Base-by-base conservation (phyloP, 1,284 basidiomycete genomes). In the Mycosarcoma mackinlayi region DNA sequence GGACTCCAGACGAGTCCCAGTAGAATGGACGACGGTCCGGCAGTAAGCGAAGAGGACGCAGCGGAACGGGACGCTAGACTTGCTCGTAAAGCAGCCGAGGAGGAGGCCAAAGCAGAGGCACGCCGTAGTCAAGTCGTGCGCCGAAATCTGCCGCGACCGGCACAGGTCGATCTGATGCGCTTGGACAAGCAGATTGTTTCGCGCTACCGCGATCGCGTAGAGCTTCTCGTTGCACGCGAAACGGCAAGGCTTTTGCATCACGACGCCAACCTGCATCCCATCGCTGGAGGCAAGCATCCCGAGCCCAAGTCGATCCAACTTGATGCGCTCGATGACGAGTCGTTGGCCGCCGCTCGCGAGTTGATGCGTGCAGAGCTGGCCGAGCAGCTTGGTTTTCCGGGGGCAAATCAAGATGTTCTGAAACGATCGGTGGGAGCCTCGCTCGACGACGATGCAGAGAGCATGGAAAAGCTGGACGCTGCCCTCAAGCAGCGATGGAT, bases 11-110 rank as follows among this genome's bases (percentile, higher is more conserved):
- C 51, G 14, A 37, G 41, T 21, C 21, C 46, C 23, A 31, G 44
- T 37, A 18, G 37, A 23, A 24, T 42, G 0, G 66, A 69, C 10
- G 60, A 57, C 4, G 52, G 50, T 14, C 33, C 53, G 16, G n/a
- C 58, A 0, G 30, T 63, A 21, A 52, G 33, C 25, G 70, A 73
- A 23, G 77, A 80, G 83, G 95, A 98, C 83, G 93, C 93, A 0
- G 91, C 93, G 1, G 94, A 96, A 80, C 87, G 95, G 23, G 94
- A 98, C 82, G 92, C 91, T 1, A 87, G 88, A 52, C 79, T 92
- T 38, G 88, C 87, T 77, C 87, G 88, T 38, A 83, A 87, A 44
- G 61, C 58, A 14, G 87, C 86, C 51, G 92, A 93, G 79, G 90
- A 91, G 73, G 92, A 92, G 82, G 90, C 92, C 79, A 74, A 61